These are phyloP conservation scores for Teratosphaeria nubilosa DNA, from an alignment of 2,329 filamentous ascomycete genomes.

Conservation along the genomic window DNA sequence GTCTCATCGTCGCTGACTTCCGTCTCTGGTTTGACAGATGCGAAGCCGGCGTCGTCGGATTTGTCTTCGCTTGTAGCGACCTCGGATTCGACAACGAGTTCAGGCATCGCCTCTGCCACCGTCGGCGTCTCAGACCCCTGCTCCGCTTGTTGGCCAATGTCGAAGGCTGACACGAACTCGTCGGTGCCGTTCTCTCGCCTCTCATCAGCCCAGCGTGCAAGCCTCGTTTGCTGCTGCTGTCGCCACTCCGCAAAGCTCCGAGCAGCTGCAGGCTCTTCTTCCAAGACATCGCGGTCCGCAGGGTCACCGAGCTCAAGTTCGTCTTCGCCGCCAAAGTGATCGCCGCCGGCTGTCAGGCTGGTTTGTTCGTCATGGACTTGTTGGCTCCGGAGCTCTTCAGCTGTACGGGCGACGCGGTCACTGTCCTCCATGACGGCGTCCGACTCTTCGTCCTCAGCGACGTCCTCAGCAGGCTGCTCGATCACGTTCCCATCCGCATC, in stretches of 20 bases:
- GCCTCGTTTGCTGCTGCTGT: constrained; percentile 2
- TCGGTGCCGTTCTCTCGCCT: constrained; percentile 3
- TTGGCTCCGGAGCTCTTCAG: constrained; percentile 6
- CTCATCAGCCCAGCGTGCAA: background rate
- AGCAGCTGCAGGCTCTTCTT: constrained; percentile 1
- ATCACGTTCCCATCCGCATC: constrained; percentile 2
- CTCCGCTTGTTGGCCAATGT: background rate
- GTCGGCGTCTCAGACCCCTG: background rate
- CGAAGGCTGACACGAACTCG: background rate
- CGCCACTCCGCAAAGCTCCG: constrained; percentile 11
- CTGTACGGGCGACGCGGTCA: constrained; percentile 33
- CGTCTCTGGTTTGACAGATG: constrained; percentile 4
- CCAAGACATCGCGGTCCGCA: background rate
- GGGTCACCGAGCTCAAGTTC: constrained; percentile 4
- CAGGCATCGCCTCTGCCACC: constrained; percentile 1
- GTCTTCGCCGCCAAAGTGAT: constrained; percentile 1
- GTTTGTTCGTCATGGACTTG: background rate
- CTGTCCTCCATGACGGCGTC: background rate
- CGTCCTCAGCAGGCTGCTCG: background rate
- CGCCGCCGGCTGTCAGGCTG: background rate
- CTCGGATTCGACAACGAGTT: background rate
- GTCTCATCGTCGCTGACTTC: constrained; percentile 1
- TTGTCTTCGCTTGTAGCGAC: background rate
- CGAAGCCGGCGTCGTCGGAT: background rate
- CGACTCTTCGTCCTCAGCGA: background rate